Base-by-base conservation (phyloP, 257 asterid genomes). In the Sherardia arvensis region DNA sequence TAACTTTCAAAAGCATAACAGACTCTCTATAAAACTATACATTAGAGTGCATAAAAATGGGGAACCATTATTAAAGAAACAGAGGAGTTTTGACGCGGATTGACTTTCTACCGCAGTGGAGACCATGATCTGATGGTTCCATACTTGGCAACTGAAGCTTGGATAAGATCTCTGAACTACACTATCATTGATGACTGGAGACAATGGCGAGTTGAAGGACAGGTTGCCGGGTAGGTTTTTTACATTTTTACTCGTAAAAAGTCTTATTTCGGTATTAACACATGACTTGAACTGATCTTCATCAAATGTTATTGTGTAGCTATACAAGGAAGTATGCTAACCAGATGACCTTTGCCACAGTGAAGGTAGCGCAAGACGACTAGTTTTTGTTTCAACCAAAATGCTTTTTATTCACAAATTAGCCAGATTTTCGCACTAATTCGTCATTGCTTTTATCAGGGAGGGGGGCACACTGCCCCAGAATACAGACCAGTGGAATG, bases 311-410 rank as follows among this genome's bases (percentile, higher is more conserved):
- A 43, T 43, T 63, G 36, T 57, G 66, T 55, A 77, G 80, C 28
- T 69, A 69, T 45, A 77, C 79, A 15, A 67, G 80, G 63, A 65
- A 64, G 45, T 78, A 78, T 49, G 68, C 81, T 32, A 81, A 81
- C 72, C 34, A 40, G 28, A 81, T 81, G 83, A 76, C 81, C 26
- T 81, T 66, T 71, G 81, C 81, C 40, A 78, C 86, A 0, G 76
- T 81, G 7, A 81, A 81, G 81, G 86, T 40, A 11, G n/a, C 34
- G 6, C 51, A 72, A 67, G 72, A 29, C 14, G 51, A 27, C 11
- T 45, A 27, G 26, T 27, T 1, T 28, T 2, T 29, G 28, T 49
- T 65, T 4, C 34, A 33, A 25, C n/a, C 53, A 65, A n/a, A 51
- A 53, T 58, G 47, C 14, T 18, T 26, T 1, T 32, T 6, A 15